phyloP scores from a whole-genome alignment of 2,329 filamentous ascomycete species.

The Aspergillus cejpii region DNA sequence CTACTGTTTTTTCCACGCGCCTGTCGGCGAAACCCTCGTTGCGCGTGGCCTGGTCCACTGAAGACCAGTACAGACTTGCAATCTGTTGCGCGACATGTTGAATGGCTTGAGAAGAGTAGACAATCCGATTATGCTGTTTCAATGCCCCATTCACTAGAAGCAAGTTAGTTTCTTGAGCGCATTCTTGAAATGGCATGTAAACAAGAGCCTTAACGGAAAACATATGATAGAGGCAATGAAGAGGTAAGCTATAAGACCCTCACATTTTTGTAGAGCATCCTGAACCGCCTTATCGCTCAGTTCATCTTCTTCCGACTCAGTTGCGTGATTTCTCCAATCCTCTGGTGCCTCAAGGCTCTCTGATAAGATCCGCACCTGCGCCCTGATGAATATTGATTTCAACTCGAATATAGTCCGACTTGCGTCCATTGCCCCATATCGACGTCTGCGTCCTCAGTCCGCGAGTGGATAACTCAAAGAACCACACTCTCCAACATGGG shows the following conservation, averaged over 20 bases:
- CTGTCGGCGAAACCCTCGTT: conserved; percentile 19
- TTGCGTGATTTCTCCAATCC: conserved; percentile 41
- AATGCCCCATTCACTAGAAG: conserved; percentile 46
- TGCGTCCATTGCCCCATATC: conserved; percentile 32
- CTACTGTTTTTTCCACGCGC: conserved; percentile 34
- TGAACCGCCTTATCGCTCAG: conserved; percentile 46
- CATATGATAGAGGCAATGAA: not conserved
- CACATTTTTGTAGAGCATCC: conserved; percentile 49
- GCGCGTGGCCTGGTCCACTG: conserved; percentile 35
- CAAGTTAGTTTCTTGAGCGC: conserved; percentile 1
- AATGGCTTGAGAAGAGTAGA: conserved; percentile 50
- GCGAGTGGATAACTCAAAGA: not conserved
- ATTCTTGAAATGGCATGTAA: not conserved
- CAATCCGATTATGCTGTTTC: conserved; percentile 48
- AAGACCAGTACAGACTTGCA: conserved; percentile 50
- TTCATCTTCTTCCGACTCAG: conserved; percentile 40
- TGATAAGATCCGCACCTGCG: conserved; percentile 48
- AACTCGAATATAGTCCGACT: conserved; percentile 44
- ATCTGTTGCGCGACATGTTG: conserved; percentile 53
- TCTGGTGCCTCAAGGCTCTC: conserved; percentile 44
- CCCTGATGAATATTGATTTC: conserved; percentile 47
- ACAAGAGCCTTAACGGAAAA: not conserved
- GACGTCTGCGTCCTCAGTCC: conserved; percentile 1
- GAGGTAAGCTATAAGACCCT: conserved; percentile 1
- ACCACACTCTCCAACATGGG: not conserved